Evolutionary conservation across 495 filamentous ascomycete genomes (phyloP).

Genomic region (Aspergillus sclerotioniger): DNA sequence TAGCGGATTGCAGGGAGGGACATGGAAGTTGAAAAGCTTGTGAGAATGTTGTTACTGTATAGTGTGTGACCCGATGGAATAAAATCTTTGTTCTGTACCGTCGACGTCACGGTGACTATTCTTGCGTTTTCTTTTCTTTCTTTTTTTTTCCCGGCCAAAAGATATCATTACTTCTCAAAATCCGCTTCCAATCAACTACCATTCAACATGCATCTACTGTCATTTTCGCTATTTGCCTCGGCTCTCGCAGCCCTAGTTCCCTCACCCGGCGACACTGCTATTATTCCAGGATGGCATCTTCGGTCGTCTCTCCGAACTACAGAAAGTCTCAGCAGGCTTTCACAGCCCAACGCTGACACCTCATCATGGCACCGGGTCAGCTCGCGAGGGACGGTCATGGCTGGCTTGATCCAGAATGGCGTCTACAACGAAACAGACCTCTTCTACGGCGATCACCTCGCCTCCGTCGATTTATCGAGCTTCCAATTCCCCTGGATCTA

Average conservation of each 20-base stretch:
- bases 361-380: slow-evolving; percentile 53
- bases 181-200: too few relatives aligned
- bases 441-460: slow-evolving; percentile 58
- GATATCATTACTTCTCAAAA: too few relatives aligned
- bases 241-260: background rate
- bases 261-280: slow-evolving; percentile 36
- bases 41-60: background rate
- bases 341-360: slow-evolving; percentile 42
- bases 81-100: background rate
- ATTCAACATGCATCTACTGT: slow-evolving; percentile 4
- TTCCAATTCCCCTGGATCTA: slow-evolving; percentile 62
- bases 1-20: slow-evolving; percentile 13
- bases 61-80: too few relatives aligned
- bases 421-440: slow-evolving; percentile 55
- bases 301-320: slow-evolving; percentile 43
- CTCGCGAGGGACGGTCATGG: slow-evolving; percentile 56
- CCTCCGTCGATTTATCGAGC: slow-evolving; percentile 35
- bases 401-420: slow-evolving; percentile 51
- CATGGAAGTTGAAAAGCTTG: slow-evolving; percentile 14
- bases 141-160: too few relatives aligned
- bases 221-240: background rate
- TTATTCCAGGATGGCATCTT: slow-evolving; percentile 57
- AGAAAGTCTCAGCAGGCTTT: slow-evolving; percentile 40
- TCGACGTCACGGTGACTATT: slow-evolving; percentile 4
- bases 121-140: too few relatives aligned